Evolutionary conservation across 2,329 filamentous ascomycete genomes (phyloP).

Genomic region (Paracoccidioides brasiliensis): DNA sequence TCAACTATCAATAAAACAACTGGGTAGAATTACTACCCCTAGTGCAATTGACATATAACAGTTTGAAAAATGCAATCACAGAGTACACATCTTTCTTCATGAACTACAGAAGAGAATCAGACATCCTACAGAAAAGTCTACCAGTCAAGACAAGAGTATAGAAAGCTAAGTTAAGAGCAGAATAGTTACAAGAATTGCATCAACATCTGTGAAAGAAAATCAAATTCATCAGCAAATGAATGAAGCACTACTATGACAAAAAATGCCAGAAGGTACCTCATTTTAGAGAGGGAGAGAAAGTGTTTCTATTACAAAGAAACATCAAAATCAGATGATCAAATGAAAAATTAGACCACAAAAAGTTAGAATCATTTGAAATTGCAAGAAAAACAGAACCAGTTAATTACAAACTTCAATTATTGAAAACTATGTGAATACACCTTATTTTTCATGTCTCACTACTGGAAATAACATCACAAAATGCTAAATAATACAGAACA

Average conservation of each 20-base stretch:
- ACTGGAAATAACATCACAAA: too few relatives aligned
- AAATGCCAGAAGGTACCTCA: background rate
- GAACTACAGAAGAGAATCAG: background rate
- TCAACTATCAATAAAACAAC: background rate
- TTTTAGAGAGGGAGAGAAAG: background rate
- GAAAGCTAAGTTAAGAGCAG: background rate
- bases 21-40: background rate
- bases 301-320: background rate
- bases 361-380: too few relatives aligned
- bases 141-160: background rate
- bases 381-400: too few relatives aligned
- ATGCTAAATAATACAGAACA: background rate
- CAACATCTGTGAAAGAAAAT: background rate
- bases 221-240: background rate
- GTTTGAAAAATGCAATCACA: background rate
- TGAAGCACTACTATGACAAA: background rate
- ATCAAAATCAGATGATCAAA: too few relatives aligned
- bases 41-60: background rate
- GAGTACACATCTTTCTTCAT: background rate
- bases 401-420: too few relatives aligned
- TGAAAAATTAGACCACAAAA: too few relatives aligned
- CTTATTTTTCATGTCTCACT: too few relatives aligned
- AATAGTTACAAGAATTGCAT: background rate
- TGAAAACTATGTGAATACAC: too few relatives aligned
- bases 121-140: background rate